These are phyloP conservation scores for Stagonosporopsis tanaceti DNA, from an alignment of 2,329 filamentous ascomycete genomes.

Conservation along the genomic window DNA sequence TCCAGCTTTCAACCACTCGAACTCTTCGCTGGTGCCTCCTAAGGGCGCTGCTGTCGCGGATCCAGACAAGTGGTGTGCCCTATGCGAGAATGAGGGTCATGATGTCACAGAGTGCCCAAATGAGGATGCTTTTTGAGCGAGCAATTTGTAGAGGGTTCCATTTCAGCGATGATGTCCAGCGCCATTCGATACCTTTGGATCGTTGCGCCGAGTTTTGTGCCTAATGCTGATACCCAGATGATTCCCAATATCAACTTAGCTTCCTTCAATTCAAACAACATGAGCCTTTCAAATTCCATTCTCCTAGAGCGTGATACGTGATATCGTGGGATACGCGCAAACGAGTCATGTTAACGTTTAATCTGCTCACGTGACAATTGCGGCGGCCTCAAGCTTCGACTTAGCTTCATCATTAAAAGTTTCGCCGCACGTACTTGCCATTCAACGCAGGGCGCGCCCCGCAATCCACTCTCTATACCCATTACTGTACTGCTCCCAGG, in stretches of 20 bases:
- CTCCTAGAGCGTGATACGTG: not conserved
- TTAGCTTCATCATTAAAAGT: conserved; percentile 18
- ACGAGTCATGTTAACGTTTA: not conserved
- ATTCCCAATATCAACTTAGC: not conserved
- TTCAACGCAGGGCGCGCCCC: conserved; percentile 35
- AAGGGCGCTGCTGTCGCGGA: conserved; percentile 59
- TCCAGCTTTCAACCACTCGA: conserved; percentile 40
- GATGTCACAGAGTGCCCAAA: conserved; percentile 95
- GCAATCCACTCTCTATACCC: conserved; percentile 28
- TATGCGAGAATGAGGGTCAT: conserved; percentile 95
- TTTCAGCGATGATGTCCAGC: conserved; percentile 19
- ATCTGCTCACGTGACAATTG: conserved; percentile 9
- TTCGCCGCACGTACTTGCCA: conserved; percentile 28
- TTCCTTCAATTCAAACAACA: no score
- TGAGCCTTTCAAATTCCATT: not conserved
- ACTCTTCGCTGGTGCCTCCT: conserved; percentile 42
- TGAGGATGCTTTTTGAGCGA: conserved; percentile 71
- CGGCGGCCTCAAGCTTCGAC: conserved; percentile 10
- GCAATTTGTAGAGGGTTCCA: not conserved
- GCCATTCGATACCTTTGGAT: conserved; percentile 1
- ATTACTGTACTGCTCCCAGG: conserved; percentile 12
- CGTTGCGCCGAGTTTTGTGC: conserved; percentile 6
- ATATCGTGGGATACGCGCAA: not conserved
- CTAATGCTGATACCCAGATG: conserved; percentile 19
- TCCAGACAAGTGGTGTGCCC: conserved; percentile 91